Evolutionary conservation across 73 alveolate genomes (phyloP).

Genomic region (Tetrahymena thermophila): DNA sequence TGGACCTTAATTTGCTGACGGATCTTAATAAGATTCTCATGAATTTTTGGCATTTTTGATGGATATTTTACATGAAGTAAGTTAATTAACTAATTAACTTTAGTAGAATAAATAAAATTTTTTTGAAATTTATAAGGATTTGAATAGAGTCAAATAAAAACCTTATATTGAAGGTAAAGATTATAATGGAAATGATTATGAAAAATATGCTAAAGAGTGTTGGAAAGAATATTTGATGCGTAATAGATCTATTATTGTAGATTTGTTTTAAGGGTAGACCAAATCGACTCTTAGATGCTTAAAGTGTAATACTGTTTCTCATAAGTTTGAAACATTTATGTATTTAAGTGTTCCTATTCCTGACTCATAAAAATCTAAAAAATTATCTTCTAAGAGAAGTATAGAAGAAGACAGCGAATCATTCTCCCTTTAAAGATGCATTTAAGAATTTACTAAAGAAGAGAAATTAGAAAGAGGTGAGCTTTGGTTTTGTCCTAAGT

Average conservation of each 20-base stretch:
- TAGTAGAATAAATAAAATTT: constrained; percentile 41
- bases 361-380: neutral
- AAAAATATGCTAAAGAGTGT: constrained; percentile 49
- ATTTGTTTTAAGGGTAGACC: constrained; percentile 84
- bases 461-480: constrained; percentile 76
- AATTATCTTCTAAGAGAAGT: constrained; percentile 7
- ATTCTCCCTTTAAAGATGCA: constrained; percentile 60
- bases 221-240: constrained; percentile 66
- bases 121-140: neutral
- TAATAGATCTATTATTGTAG: constrained; percentile 76
- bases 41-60: constrained; percentile 89
- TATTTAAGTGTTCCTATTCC: constrained; percentile 80
- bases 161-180: constrained; percentile 49
- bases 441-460: constrained; percentile 3
- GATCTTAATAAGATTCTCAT: constrained; percentile 86
- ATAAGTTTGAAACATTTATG: constrained; percentile 81
- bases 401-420: constrained; percentile 49
- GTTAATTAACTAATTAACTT: neutral
- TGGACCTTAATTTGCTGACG: constrained; percentile 57
- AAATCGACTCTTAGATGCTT: constrained; percentile 53
- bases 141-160: constrained; percentile 42
- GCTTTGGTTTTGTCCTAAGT: constrained; percentile 77
- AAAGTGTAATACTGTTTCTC: constrained; percentile 39
- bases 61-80: constrained; percentile 87
- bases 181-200: constrained; percentile 3